Percentiles rank a stretch among this genome's conserved stretches.
These are phyloP conservation scores for Diplodia scrobiculata DNA, from an alignment of 2,329 filamentous ascomycete genomes.

Conservation along the genomic window DNA sequence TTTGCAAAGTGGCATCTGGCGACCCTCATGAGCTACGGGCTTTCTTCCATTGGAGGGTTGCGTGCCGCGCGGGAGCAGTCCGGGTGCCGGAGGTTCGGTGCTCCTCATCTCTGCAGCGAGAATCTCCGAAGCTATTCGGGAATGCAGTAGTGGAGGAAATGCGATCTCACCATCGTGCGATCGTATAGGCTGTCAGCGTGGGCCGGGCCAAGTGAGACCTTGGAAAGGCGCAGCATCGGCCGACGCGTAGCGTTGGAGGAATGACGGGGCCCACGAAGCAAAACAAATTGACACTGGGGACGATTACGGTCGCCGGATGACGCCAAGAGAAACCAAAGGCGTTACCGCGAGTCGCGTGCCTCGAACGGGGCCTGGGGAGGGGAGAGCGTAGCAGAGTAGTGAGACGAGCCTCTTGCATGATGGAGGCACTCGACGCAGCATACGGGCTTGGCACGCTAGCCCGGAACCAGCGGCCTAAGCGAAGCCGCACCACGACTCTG, in stretches of 20 bases:
- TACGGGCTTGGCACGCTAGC: conserved; percentile 12
- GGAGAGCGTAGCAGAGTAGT: not conserved
- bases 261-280: not conserved
- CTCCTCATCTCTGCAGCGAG: conserved; percentile 11
- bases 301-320: conserved; percentile 5
- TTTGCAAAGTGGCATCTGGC: conserved; percentile 1
- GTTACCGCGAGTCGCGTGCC: conserved; percentile 13
- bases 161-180: conserved; percentile 17
- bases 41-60: not conserved
- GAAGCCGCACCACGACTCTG: conserved; percentile 21
- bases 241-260: conserved; percentile 12
- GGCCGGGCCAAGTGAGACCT: conserved; percentile 12
- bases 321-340: conserved; percentile 13
- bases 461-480: conserved; percentile 6
- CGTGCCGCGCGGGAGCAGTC: conserved; percentile 4
- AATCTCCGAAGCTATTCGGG: conserved; percentile 15
- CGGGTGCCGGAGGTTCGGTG: not conserved
- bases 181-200: not conserved
- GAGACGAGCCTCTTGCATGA: conserved; percentile 12
- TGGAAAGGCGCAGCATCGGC: conserved; percentile 8
- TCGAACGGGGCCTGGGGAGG: not conserved
- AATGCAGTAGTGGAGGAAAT: not conserved
- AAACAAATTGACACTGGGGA: conserved; percentile 1
- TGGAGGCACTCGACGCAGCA: conserved; percentile 13
- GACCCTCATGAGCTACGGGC: conserved; percentile 15